Percentiles rank a stretch among this genome's conserved stretches.
Evolutionary conservation across 2,329 filamentous ascomycete genomes (phyloP).

Genomic region (Curvularia sp.): DNA sequence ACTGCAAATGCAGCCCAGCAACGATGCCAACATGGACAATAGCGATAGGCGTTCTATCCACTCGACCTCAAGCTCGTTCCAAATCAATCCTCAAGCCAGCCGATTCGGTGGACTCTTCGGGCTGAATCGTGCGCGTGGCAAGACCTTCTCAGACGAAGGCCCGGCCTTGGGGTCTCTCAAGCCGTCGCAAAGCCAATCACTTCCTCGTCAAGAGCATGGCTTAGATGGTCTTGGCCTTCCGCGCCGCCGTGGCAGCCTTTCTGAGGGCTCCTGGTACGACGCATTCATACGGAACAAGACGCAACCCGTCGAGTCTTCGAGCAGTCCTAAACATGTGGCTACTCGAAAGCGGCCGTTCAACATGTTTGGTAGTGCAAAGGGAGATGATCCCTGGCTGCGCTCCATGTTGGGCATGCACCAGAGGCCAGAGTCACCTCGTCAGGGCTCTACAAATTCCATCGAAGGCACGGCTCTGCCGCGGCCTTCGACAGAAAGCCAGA

Average conservation of each 20-base stretch:
- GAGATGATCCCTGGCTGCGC: constrained; percentile 58
- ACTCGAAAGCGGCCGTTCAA: constrained; percentile 58
- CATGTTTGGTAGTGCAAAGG: constrained; percentile 60
- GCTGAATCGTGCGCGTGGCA: constrained; percentile 67
- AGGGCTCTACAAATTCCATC: constrained; percentile 70
- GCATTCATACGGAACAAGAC: constrained; percentile 52
- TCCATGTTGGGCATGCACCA: constrained; percentile 51
- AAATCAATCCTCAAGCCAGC: constrained; percentile 56
- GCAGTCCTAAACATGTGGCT: constrained; percentile 49
- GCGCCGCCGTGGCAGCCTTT: constrained; percentile 63
- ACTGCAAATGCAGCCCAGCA: constrained; percentile 49
- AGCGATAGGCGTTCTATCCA: constrained; percentile 56
- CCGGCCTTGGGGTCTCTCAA: constrained; percentile 74
- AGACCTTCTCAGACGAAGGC: constrained; percentile 67
- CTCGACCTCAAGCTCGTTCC: constrained; percentile 59
- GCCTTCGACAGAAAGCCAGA: constrained; percentile 51
- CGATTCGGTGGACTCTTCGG: constrained; percentile 68
- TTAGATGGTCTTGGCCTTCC: constrained; percentile 59
- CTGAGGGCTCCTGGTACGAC: constrained; percentile 65
- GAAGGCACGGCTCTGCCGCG: constrained; percentile 46
- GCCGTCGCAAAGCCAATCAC: constrained; percentile 76
- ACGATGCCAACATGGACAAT: constrained; percentile 51
- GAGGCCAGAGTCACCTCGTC: constrained; percentile 63
- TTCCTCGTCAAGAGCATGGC: constrained; percentile 66
- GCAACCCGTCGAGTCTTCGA: constrained; percentile 41